These are phyloP conservation scores for Cordyceps cateniannulata DNA, from an alignment of 2,329 filamentous ascomycete genomes.

Conservation along the genomic window DNA sequence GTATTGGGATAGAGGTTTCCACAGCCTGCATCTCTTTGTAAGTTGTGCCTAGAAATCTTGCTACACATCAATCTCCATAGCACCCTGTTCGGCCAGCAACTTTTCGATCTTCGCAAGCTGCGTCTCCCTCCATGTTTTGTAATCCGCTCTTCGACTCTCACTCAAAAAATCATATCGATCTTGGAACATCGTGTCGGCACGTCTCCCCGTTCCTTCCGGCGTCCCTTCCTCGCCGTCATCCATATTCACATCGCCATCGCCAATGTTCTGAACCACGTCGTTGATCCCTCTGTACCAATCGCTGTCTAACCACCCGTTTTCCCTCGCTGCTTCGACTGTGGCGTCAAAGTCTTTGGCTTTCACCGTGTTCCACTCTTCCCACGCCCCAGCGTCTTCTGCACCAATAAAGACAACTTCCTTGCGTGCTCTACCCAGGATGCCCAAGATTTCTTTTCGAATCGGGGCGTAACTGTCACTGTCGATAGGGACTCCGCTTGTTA, in stretches of 20 bases:
- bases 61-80: constrained; percentile 27
- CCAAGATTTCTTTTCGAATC: constrained; percentile 39
- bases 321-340: constrained; percentile 53
- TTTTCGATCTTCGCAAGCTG: constrained; percentile 53
- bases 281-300: constrained; percentile 59
- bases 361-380: constrained; percentile 46
- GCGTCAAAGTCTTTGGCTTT: constrained; percentile 51
- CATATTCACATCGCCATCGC: constrained; percentile 22
- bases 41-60: background rate
- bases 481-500: constrained; percentile 32
- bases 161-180: constrained; percentile 66
- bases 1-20: too few species aligned
- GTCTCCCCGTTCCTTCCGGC: constrained; percentile 38
- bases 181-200: constrained; percentile 66
- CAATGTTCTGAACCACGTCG: constrained; percentile 39
- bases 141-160: constrained; percentile 54
- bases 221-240: constrained; percentile 29
- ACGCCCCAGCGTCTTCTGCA: constrained; percentile 40
- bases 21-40: background rate
- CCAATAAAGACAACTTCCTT: constrained; percentile 31
- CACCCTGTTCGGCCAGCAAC: constrained; percentile 20
- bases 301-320: constrained; percentile 48
- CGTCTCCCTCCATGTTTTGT: constrained; percentile 55
- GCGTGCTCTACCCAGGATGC: constrained; percentile 34
- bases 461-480: constrained; percentile 39